phyloP scores from a whole-genome alignment of 306 rosid species.

The Quercus berberidifolia region DNA sequence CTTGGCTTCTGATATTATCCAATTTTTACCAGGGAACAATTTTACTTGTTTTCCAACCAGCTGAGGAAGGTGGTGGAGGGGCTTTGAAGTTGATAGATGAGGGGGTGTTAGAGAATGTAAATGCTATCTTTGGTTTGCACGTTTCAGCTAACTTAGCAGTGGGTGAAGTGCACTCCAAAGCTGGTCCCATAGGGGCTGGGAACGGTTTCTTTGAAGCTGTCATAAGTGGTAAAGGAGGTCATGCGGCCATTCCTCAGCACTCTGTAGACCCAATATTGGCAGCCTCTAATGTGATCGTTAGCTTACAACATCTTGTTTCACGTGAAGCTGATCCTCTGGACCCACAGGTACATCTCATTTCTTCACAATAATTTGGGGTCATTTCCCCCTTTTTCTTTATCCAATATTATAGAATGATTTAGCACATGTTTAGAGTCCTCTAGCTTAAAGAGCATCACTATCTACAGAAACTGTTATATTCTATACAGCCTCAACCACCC shows the following conservation, averaged over 20 bases:
- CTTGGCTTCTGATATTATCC: neutral
- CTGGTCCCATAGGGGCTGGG: conserved; percentile 73
- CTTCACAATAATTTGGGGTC: neutral
- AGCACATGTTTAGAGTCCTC: neutral
- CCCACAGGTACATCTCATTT: conserved; percentile 49
- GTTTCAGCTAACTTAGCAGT: conserved; percentile 35
- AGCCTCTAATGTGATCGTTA: conserved; percentile 74
- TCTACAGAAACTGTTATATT: neutral
- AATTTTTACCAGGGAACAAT: conserved; percentile 62
- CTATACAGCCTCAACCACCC: neutral
- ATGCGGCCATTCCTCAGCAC: conserved; percentile 87
- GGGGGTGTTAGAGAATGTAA: conserved; percentile 66
- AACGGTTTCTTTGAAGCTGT: conserved; percentile 77
- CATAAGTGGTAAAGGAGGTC: conserved; percentile 83
- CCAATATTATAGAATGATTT: neutral
- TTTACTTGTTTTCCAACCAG: conserved; percentile 93
- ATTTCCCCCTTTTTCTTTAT: neutral
- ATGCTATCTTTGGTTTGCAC: conserved; percentile 81
- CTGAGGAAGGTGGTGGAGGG: conserved; percentile 90
- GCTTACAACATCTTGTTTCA: conserved; percentile 82
- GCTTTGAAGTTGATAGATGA: conserved; percentile 57
- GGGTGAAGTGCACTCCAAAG: conserved; percentile 55
- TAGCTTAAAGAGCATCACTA: neutral
- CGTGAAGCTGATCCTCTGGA: conserved; percentile 92
- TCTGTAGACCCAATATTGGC: conserved; percentile 85